Conservation (phyloP, 441 rosid species). For the Mallotus japonicus region DNA sequence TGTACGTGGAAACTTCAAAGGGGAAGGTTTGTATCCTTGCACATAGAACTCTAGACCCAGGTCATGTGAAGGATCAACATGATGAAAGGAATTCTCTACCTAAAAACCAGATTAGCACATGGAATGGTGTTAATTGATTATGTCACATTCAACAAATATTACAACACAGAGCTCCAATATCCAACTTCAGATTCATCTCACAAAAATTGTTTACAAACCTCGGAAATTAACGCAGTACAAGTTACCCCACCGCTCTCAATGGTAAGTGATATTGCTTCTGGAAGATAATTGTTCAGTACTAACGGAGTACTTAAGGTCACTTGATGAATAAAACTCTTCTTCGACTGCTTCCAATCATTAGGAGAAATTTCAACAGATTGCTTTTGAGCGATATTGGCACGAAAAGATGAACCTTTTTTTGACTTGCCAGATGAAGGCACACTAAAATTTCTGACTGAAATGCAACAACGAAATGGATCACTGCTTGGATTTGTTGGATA, state of each 20-base stretch:
- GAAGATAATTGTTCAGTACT: conserved; percentile 72
- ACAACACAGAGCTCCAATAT: conserved; percentile 22
- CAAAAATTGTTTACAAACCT: conserved; percentile 56
- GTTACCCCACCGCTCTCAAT: conserved; percentile 77
- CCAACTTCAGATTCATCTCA: conserved; percentile 19
- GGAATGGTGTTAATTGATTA: conserved; percentile 12
- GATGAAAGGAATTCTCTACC: conserved; percentile 74
- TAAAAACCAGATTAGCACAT: conserved; percentile 32
- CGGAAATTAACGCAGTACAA: conserved; percentile 58
- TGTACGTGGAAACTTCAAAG: conserved; percentile 70
- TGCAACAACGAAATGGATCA: conserved; percentile 87
- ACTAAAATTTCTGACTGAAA: conserved; percentile 60
- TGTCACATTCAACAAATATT: conserved; percentile 14
- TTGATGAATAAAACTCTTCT: conserved; percentile 56
- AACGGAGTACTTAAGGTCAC: conserved; percentile 79
- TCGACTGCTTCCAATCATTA: conserved; percentile 42
- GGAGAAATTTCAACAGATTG: conserved; percentile 36
- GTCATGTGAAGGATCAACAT: conserved; percentile 90
- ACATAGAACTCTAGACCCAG: conserved; percentile 64
- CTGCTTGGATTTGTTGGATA: conserved; percentile 93
- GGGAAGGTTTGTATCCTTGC: conserved; percentile 58
- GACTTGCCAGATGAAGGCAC: conserved; percentile 46
- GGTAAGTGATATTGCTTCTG: conserved; percentile 61
- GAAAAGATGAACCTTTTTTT: conserved; percentile 36
- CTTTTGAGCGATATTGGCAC: conserved; percentile 28